Conservation (phyloP, 2,329 filamentous ascomycete species). For the Neodidymelliopsis sp. region DNA sequence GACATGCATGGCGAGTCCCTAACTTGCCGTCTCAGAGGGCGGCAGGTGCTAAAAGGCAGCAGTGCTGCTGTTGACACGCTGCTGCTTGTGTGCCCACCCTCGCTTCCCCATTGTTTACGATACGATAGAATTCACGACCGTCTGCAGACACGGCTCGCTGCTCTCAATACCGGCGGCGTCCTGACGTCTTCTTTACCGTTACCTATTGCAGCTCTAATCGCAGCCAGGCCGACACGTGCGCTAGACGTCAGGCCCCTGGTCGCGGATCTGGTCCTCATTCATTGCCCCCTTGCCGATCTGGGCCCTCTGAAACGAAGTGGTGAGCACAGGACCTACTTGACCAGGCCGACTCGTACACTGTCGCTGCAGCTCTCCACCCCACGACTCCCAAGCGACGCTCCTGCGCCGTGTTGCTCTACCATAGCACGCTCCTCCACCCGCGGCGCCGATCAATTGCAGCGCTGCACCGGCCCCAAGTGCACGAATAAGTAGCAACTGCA, state of each 20-base stretch:
- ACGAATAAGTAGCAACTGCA: not conserved
- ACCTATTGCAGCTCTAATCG: constrained; percentile 2
- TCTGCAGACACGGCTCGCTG: constrained; percentile 1
- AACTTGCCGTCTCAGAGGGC: constrained; percentile 25
- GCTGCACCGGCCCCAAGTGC: constrained; percentile 1
- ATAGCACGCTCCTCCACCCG: constrained; percentile 2
- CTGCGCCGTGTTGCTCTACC: not conserved
- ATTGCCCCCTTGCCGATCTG: constrained; percentile 35
- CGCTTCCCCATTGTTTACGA: not conserved
- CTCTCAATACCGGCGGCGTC: not conserved
- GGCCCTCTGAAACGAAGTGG: constrained; percentile 29
- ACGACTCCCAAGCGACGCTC: constrained; percentile 2
- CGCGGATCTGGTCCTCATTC: constrained; percentile 25
- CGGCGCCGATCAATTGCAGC: constrained; percentile 7
- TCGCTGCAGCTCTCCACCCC: constrained; percentile 14
- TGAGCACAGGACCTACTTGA: constrained; percentile 27
- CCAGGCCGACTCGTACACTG: constrained; percentile 10
- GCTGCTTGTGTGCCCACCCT: not conserved
- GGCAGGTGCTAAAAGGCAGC: constrained; percentile 23
- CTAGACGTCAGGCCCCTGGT: constrained; percentile 21
- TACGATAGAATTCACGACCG: not conserved
- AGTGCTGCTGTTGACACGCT: constrained; percentile 1
- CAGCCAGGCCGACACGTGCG: constrained; percentile 12
- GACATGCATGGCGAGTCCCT: constrained; percentile 23
- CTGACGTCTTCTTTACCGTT: not conserved